Percentiles rank a stretch among this genome's conserved stretches.
Conservation (phyloP, 441 rosid genomes). For the Gossypium schwendimanii region DNA sequence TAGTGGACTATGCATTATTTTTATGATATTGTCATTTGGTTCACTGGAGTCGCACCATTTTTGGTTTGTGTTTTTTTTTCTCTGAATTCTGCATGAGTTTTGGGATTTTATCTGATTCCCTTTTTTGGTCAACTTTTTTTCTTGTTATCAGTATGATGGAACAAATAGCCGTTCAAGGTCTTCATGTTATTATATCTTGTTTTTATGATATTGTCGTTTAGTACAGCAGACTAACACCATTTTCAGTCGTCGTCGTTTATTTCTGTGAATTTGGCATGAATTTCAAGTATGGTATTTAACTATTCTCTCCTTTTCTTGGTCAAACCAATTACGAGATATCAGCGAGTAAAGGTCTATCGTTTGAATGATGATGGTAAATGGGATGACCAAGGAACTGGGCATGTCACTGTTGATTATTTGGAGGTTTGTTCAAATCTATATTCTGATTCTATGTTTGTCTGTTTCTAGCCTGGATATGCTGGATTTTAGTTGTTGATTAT, state of each 20-base stretch:
- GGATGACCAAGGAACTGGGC: constrained; percentile 99
- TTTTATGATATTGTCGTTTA: background rate
- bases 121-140: constrained; percentile 1
- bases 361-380: constrained; percentile 90
- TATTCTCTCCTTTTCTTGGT: background rate
- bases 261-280: background rate
- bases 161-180: background rate
- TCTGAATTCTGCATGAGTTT: background rate
- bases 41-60: background rate
- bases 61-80: background rate
- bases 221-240: background rate
- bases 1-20: background rate
- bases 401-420: constrained; percentile 76
- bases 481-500: constrained; percentile 7
- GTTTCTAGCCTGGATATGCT: constrained; percentile 3
- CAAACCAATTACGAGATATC: constrained; percentile 12
- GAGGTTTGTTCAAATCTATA: constrained; percentile 54
- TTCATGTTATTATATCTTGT: background rate
- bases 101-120: background rate
- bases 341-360: constrained; percentile 96
- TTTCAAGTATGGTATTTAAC: background rate
- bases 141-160: background rate
- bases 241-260: background rate
- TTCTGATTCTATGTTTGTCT: constrained; percentile 6
- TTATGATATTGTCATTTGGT: background rate